A percentile compares a stretch with the other conserved stretches of the same genome.
Conservation (phyloP, 352 stramenopile species). For the Globisporangium heterothallicum region DNA sequence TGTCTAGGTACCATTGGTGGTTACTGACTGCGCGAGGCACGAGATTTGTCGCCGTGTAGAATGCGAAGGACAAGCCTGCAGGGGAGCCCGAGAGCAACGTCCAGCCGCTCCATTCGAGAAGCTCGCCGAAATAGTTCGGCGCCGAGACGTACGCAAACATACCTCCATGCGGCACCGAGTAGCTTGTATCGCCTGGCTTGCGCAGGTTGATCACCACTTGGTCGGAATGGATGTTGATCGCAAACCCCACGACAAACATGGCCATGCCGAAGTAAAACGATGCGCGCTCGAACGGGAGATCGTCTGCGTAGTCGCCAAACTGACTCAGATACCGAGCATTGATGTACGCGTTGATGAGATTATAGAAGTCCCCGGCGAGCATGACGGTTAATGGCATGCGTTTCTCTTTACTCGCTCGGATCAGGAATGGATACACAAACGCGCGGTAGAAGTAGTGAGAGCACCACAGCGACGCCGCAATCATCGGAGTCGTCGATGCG, state of each 20-base stretch:
- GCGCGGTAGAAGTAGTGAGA: slow-evolving; percentile 67
- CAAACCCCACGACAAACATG: slow-evolving; percentile 48
- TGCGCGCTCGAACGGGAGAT: slow-evolving; percentile 23
- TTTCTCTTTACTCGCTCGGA: slow-evolving; percentile 42
- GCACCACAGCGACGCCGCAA: slow-evolving; percentile 51
- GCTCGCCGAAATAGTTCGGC: slow-evolving; percentile 73
- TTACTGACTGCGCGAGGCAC: slow-evolving; percentile 41
- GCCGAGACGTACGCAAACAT: slow-evolving; percentile 70
- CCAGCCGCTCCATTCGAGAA: slow-evolving; percentile 74
- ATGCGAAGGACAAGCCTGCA: slow-evolving; percentile 37
- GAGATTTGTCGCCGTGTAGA: slow-evolving; percentile 48
- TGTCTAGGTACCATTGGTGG: slow-evolving; percentile 52
- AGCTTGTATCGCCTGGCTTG: slow-evolving; percentile 45
- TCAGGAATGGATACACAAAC: slow-evolving; percentile 69
- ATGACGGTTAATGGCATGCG: slow-evolving; percentile 57
- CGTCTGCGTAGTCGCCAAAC: slow-evolving; percentile 44
- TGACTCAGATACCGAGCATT: slow-evolving; percentile 63
- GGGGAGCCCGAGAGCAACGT: slow-evolving; percentile 51
- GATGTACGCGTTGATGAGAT: slow-evolving; percentile 66
- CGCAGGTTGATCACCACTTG: slow-evolving; percentile 64
- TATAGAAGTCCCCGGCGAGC: slow-evolving; percentile 53
- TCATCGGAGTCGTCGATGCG: slow-evolving; percentile 28
- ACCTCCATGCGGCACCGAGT: slow-evolving; percentile 50
- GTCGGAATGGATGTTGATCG: slow-evolving; percentile 66
- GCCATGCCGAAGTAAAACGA: slow-evolving; percentile 50